Evolutionary conservation across 768 basidiomycete genomes (phyloP).

Genomic region (Tricholoma hemisulphureum): DNA sequence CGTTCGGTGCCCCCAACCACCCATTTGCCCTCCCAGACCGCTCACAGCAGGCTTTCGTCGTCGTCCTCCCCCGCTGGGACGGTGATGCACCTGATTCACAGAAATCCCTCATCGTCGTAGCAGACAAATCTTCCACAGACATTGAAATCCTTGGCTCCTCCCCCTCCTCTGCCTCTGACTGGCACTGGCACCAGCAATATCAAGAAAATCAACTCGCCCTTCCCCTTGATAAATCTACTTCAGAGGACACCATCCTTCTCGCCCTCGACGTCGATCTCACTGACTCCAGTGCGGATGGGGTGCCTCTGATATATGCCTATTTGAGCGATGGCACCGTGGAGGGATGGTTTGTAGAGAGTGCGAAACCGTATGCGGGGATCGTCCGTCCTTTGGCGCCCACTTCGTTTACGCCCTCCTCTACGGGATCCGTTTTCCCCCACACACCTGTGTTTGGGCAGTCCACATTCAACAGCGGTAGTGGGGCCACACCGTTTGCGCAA

Average conservation of each 20-base stretch:
- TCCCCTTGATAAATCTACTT: constrained; percentile 62
- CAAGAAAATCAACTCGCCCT: constrained; percentile 56
- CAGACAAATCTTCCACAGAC: constrained; percentile 46
- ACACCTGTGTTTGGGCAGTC: constrained; percentile 32
- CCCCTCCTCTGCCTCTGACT: too few relatives aligned
- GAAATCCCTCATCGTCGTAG: constrained; percentile 44
- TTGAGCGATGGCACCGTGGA: constrained; percentile 76
- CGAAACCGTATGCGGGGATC: constrained; percentile 60
- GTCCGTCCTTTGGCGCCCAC: constrained; percentile 21
- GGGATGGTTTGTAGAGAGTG: constrained; percentile 69
- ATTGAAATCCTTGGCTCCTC: constrained; percentile 45
- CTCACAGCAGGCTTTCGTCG: constrained; percentile 33
- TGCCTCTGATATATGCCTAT: constrained; percentile 71
- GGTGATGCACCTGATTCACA: constrained; percentile 29
- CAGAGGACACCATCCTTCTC: constrained; percentile 65
- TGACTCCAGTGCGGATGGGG: constrained; percentile 32
- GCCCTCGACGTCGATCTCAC: constrained; percentile 69
- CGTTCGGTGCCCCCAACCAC: constrained; percentile 38
- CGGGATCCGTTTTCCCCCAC: constrained; percentile 18
- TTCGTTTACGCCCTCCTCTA: constrained; percentile 19
- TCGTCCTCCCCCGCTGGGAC: constrained; percentile 48
- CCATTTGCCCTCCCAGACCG: constrained; percentile 43
- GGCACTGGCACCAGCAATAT: constrained; percentile 50
- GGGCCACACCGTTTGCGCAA: constrained; percentile 31
- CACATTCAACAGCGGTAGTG: constrained; percentile 2